phyloP scores from a whole-genome alignment of 345 rosid genomes.

The Chamaenerion angustifolium region DNA sequence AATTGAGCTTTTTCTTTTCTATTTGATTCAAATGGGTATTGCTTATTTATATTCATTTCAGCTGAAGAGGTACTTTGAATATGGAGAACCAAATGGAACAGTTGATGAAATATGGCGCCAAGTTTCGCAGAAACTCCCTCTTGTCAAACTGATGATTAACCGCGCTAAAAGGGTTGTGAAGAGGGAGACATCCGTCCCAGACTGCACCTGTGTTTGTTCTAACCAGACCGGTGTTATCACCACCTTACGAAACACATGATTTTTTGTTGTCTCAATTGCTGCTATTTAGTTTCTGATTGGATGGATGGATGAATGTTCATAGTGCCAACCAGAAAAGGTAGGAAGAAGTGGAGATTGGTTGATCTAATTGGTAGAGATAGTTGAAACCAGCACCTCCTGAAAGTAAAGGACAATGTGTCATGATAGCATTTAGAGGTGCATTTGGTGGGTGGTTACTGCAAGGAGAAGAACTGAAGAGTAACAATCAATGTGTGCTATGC shows the following conservation, averaged over 20 bases:
- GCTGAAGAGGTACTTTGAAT: slow-evolving; percentile 56
- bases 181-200: slow-evolving; percentile 38
- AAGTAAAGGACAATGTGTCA: too few species aligned
- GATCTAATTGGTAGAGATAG: too few species aligned
- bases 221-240: slow-evolving; percentile 42
- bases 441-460: too few species aligned
- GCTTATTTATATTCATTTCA: slow-evolving; percentile 12
- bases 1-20: background rate
- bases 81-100: slow-evolving; percentile 59
- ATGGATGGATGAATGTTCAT: too few species aligned
- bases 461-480: too few species aligned
- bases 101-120: slow-evolving; percentile 88
- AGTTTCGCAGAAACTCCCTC: slow-evolving; percentile 70
- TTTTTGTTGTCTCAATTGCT: background rate
- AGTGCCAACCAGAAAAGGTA: too few species aligned
- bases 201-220: slow-evolving; percentile 71
- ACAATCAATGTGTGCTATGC: too few species aligned
- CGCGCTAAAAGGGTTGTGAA: slow-evolving; percentile 64
- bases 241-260: slow-evolving; percentile 19
- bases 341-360: too few species aligned
- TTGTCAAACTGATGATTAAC: slow-evolving; percentile 69
- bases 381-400: too few species aligned
- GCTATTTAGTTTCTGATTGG: too few species aligned
- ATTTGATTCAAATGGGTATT: background rate
- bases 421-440: too few species aligned